A percentile compares a stretch with the other conserved stretches of the same genome.
phyloP scores from a whole-genome alignment of 495 filamentous ascomycete species.

The Stereocaulon alpinum region DNA sequence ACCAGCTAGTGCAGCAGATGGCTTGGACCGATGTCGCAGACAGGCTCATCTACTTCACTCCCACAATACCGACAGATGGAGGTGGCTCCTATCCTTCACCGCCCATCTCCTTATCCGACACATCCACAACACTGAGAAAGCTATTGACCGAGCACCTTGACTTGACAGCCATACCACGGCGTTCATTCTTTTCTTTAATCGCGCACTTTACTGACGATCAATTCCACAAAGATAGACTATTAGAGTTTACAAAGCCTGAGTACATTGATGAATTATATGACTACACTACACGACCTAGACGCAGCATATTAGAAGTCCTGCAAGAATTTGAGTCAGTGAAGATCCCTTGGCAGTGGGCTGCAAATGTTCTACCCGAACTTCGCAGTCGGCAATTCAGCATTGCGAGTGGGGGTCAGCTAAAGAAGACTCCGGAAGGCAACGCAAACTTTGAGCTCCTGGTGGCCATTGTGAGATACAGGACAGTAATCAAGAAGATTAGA shows the following conservation, averaged over 20 bases:
- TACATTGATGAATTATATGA: constrained; percentile 88
- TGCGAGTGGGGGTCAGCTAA: constrained; percentile 56
- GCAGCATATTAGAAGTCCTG: constrained; percentile 83
- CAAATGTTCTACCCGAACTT: constrained; percentile 62
- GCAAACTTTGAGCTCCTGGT: constrained; percentile 64
- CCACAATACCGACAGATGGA: constrained; percentile 21
- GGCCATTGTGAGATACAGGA: constrained; percentile 87
- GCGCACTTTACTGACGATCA: constrained; percentile 60
- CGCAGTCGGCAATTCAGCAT: constrained; percentile 81
- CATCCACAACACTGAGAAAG: constrained; percentile 52
- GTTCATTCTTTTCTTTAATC: constrained; percentile 70
- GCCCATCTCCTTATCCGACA: constrained; percentile 18
- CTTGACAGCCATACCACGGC: constrained; percentile 76
- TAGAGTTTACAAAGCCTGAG: constrained; percentile 67
- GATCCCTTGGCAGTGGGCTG: constrained; percentile 63
- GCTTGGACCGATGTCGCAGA: constrained; percentile 66
- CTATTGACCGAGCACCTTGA: constrained; percentile 77
- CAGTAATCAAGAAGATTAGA: constrained; percentile 73
- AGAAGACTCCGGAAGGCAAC: constrained; percentile 28
- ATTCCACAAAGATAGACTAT: constrained; percentile 67
- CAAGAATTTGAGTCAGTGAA: constrained; percentile 79
- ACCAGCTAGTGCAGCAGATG: constrained; percentile 64
- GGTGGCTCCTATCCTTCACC: constrained; percentile 19
- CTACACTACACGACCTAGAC: constrained; percentile 84
- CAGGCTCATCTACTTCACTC: constrained; percentile 40